phyloP scores from a whole-genome alignment of 208 protist species.

The Trypanosoma brucei region DNA sequence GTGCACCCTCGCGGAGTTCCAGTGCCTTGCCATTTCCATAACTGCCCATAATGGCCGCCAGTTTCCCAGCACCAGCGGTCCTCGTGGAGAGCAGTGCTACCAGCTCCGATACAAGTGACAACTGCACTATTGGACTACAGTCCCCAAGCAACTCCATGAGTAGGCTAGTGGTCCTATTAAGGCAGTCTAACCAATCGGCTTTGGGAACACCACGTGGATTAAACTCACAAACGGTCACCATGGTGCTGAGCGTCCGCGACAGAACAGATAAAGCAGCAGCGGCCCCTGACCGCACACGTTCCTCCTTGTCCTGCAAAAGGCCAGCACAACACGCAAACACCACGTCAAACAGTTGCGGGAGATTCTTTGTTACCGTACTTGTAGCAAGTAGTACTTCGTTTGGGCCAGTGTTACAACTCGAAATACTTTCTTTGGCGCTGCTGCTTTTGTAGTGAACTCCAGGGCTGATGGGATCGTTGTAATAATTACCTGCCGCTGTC shows the following conservation, averaged over 20 bases:
- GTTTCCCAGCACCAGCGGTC: conserved; percentile 4
- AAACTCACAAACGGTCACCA: conserved; percentile 28
- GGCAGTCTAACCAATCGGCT: conserved; percentile 26
- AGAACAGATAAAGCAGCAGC: conserved; percentile 47
- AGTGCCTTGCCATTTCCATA: conserved; percentile 13
- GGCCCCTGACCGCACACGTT: conserved; percentile 49
- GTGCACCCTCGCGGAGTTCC: conserved; percentile 37
- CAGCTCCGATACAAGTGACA: conserved; percentile 62
- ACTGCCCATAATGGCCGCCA: conserved; percentile 3
- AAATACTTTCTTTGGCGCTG: neutral
- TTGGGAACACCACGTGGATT: conserved; percentile 5
- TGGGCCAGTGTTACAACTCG: neutral
- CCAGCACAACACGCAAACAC: conserved; percentile 29
- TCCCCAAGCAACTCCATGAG: conserved; percentile 55
- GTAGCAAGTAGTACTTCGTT: conserved; percentile 9
- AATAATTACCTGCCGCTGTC: neutral
- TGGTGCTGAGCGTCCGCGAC: conserved; percentile 40
- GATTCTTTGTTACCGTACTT: conserved; percentile 14
- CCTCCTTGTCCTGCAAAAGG: conserved; percentile 34
- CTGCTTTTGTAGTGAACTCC: too few species aligned
- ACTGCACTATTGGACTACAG: conserved; percentile 53
- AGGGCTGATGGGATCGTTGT: neutral
- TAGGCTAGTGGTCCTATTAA: conserved; percentile 37
- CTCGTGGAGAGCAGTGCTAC: conserved; percentile 35
- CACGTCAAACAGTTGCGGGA: conserved; percentile 29